Conservation (phyloP, 768 basidiomycete genomes). For the Suillus alpinus region DNA sequence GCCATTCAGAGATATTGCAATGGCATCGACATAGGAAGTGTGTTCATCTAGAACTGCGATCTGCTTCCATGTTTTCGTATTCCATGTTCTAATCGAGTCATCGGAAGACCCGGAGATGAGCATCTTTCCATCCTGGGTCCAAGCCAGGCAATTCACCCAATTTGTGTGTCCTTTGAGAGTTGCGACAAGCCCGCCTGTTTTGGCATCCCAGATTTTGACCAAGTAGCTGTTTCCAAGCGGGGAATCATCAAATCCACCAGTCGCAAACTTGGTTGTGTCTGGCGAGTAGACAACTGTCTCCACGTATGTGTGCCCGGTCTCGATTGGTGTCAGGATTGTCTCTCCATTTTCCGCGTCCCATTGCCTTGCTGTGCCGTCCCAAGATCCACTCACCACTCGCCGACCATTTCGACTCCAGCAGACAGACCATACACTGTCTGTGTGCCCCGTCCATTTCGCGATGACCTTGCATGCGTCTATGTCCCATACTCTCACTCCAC, state of each 20-base stretch:
- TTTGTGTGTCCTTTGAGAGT: neutral
- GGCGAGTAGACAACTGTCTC: neutral
- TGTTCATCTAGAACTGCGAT: neutral
- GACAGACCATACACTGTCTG: too few relatives aligned
- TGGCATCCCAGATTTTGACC: slow-evolving; percentile 1
- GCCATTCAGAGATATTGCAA: neutral
- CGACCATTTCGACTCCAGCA: too few relatives aligned
- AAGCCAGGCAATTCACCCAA: neutral
- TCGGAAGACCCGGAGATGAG: neutral
- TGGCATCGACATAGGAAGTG: slow-evolving; percentile 5
- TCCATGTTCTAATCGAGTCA: neutral
- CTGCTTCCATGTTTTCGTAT: too few relatives aligned
- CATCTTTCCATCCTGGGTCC: neutral
- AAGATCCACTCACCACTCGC: too few relatives aligned
- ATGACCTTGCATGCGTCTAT: too few relatives aligned
- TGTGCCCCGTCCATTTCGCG: too few relatives aligned
- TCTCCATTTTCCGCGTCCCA: too few relatives aligned
- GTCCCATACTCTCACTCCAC: too few relatives aligned
- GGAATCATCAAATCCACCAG: neutral
- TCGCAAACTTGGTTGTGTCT: slow-evolving; percentile 2
- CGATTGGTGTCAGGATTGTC: too few relatives aligned
- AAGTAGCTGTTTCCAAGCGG: too few relatives aligned
- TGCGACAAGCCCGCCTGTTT: neutral
- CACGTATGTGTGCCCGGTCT: neutral
- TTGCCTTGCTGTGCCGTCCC: too few relatives aligned